phyloP scores from a whole-genome alignment of 129 eudicot genomes.

The Pulicaria dysenterica region DNA sequence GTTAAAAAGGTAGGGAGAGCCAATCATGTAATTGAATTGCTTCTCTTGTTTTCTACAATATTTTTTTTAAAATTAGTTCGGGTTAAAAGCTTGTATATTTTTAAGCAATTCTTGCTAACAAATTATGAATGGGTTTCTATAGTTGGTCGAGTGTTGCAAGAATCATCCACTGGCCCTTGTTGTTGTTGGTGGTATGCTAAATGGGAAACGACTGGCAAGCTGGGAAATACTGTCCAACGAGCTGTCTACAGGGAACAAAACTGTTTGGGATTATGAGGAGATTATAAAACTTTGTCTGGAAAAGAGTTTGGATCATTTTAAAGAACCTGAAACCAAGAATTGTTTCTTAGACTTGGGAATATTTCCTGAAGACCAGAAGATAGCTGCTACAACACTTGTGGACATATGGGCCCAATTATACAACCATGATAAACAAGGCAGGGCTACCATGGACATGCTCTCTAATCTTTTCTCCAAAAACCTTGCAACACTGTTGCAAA shows the following conservation, averaged over 20 bases:
- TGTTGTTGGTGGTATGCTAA: slow-evolving; percentile 33
- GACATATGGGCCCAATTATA: slow-evolving; percentile 50
- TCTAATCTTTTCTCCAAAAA: slow-evolving; percentile 26
- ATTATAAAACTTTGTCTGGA: background rate
- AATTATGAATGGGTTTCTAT: background rate
- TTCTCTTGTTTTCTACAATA: background rate
- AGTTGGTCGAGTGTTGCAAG: slow-evolving; percentile 38
- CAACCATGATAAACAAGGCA: slow-evolving; percentile 38
- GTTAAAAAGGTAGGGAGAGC: slow-evolving; percentile 40
- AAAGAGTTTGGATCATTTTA: slow-evolving; percentile 27
- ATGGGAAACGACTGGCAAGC: background rate
- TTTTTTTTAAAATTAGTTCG: background rate
- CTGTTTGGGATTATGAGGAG: slow-evolving; percentile 10
- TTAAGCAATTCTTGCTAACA: background rate
- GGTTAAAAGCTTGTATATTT: background rate
- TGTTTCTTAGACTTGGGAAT: slow-evolving; percentile 44
- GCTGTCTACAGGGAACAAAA: background rate
- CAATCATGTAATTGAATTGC: background rate
- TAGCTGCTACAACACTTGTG: slow-evolving; percentile 34
- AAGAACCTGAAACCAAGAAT: slow-evolving; percentile 17
- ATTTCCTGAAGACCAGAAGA: slow-evolving; percentile 50
- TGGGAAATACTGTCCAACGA: slow-evolving; percentile 25
- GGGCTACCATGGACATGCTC: slow-evolving; percentile 19
- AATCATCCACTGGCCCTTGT: slow-evolving; percentile 40
- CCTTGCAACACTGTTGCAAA: slow-evolving; percentile 33